phyloP scores from a whole-genome alignment of 345 rosid genomes.

The Rhodamnia rubescens region DNA sequence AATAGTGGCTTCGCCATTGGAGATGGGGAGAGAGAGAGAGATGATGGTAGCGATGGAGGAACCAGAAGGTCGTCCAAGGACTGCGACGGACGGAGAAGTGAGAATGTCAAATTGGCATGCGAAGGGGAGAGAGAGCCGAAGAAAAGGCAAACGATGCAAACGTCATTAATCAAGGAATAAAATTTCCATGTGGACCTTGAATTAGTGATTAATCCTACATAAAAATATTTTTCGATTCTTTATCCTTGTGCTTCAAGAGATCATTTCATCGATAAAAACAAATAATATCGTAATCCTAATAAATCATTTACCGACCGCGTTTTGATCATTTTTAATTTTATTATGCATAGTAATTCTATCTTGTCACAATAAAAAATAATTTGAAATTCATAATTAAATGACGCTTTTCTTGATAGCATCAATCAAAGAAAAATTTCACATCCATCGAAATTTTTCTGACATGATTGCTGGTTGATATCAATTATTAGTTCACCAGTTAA shows the following conservation, averaged over 20 bases:
- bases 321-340: not conserved
- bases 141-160: not conserved
- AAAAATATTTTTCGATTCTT: not conserved
- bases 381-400: not conserved
- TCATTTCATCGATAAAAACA: not conserved
- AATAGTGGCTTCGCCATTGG: not conserved
- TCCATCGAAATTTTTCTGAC: not conserved
- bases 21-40: not conserved
- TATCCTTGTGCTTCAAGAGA: not conserved
- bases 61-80: not conserved
- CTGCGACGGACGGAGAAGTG: not conserved
- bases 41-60: not conserved
- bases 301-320: not conserved
- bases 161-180: not conserved
- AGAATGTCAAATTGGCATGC: not conserved
- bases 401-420: not conserved
- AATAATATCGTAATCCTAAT: not conserved
- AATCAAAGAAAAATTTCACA: not conserved
- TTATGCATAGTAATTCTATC: not conserved
- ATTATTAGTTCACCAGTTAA: not conserved
- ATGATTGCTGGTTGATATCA: not conserved
- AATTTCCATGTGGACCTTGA: not conserved
- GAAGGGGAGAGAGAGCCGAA: not conserved
- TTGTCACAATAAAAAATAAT: not conserved
- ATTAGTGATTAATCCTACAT: not conserved